phyloP scores from a whole-genome alignment of 306 rosid genomes.

The Phaseolus lunatus region DNA sequence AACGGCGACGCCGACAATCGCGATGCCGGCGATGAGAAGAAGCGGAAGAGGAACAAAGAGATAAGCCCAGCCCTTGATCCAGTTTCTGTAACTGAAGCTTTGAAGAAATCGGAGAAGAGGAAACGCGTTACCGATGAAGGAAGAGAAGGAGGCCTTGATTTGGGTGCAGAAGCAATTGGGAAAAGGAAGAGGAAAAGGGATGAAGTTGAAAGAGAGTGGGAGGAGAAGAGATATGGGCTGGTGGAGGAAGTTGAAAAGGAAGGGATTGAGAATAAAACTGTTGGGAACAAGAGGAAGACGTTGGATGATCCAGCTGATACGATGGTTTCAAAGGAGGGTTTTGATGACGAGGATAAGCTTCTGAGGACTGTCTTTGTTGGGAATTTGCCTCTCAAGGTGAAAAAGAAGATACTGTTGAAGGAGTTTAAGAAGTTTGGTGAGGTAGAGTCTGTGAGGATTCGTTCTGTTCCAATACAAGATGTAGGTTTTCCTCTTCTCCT shows the following conservation, averaged over 20 bases:
- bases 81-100: slow-evolving; percentile 42
- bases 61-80: slow-evolving; percentile 26
- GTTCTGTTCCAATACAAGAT: slow-evolving; percentile 85
- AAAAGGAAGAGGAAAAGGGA: slow-evolving; percentile 80
- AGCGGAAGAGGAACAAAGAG: slow-evolving; percentile 54
- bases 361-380: slow-evolving; percentile 95
- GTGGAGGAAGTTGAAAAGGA: slow-evolving; percentile 47
- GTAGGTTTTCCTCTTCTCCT: slow-evolving; percentile 59
- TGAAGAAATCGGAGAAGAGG: slow-evolving; percentile 49
- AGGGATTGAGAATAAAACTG: slow-evolving; percentile 46
- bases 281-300: slow-evolving; percentile 82
- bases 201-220: slow-evolving; percentile 86
- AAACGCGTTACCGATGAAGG: slow-evolving; percentile 40
- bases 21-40: slow-evolving; percentile 43
- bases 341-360: slow-evolving; percentile 86
- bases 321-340: slow-evolving; percentile 81
- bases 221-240: slow-evolving; percentile 70
- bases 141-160: background rate
- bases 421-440: slow-evolving; percentile 88
- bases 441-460: slow-evolving; percentile 92
- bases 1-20: slow-evolving; percentile 21
- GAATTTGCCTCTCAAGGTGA: slow-evolving; percentile 78
- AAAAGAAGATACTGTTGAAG: slow-evolving; percentile 75
- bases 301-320: slow-evolving; percentile 71
- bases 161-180: slow-evolving; percentile 27